These are phyloP conservation scores for Penicillium sp. DNA, from an alignment of 2,329 filamentous ascomycete species.

Conservation along the genomic window DNA sequence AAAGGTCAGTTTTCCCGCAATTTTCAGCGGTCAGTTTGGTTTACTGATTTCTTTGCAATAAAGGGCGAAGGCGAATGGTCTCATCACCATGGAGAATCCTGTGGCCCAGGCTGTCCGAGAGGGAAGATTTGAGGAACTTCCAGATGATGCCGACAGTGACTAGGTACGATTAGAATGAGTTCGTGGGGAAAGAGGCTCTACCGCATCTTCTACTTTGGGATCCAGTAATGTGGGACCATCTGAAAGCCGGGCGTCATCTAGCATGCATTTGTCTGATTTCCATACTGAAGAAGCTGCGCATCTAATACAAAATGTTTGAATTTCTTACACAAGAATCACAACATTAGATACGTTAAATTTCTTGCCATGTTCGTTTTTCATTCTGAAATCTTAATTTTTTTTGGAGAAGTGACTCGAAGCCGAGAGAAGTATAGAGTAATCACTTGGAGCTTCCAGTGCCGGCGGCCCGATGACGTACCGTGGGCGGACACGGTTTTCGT, in stretches of 20 bases:
- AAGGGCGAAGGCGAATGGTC: slow-evolving; percentile 71
- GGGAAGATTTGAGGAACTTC: slow-evolving; percentile 71
- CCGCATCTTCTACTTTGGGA: not conserved
- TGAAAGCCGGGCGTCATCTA: not conserved
- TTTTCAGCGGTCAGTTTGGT: not conserved
- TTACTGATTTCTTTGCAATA: slow-evolving; percentile 22
- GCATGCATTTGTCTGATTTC: not conserved
- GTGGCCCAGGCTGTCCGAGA: slow-evolving; percentile 70
- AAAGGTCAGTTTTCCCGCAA: slow-evolving; percentile 61
- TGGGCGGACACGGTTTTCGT: not conserved
- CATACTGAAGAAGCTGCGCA: not conserved
- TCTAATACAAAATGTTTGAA: not conserved
- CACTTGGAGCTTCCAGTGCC: not conserved
- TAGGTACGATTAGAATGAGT: slow-evolving; percentile 10
- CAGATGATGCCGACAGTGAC: slow-evolving; percentile 55
- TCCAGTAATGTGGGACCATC: not conserved
- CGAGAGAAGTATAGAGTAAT: not conserved
- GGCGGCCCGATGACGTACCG: slow-evolving; percentile 23
- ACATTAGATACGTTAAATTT: too few species aligned
- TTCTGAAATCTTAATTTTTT: not conserved
- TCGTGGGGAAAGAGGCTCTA: too few species aligned
- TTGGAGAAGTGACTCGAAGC: slow-evolving; percentile 5
- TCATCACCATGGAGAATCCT: slow-evolving; percentile 78
- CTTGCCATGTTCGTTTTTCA: not conserved
- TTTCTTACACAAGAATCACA: not conserved